Evolutionary conservation across 2,329 filamentous ascomycete genomes (phyloP), one percentile per base, ranked within the genome.

Genomic region (Dryadomyces quercus-mongolicae): DNA sequence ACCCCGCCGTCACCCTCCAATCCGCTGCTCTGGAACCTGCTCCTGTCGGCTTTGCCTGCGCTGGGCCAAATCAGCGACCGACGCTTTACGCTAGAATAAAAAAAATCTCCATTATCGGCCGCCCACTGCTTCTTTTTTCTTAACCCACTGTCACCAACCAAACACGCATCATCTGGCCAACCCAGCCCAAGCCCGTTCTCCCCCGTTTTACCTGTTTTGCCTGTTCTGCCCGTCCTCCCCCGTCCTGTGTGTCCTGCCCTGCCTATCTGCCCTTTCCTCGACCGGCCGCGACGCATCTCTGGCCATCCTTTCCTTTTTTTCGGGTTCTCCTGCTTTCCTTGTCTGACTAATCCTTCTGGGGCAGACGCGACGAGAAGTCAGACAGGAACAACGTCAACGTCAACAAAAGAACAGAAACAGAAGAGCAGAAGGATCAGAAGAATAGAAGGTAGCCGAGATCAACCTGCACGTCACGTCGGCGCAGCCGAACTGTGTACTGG

Each of bases 1-100:
- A n/a, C 16, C 15, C 25, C 47, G 31, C 15, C n/a, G 10, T 10
- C 16, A 20, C 44, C 45, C 42, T 44, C 51, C 51, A 53, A 53
- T 53, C 52, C 52, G 38, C 21, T 34, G 52, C 22, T 8, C 45
- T 53, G 52, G 52, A 53, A 22, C 46, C 44, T 22, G 45, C 45
- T 53, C 52, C 52, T 53, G 45, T 21, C 36, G 42, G 7, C 21
- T 43, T 7, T 47, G 47, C 16, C 36, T 10, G 31, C 10, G 34
- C 52, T n/a, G 34, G 38, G 38, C 40, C 42, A 44, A 44, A 44
- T 44, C 34, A 18, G 36, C 36, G 36, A 12, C 10, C 36, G 10
- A 40, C 36, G 34, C 34, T 38, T 7, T 38, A n/a, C n/a, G 25
- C 25, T 36, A 38, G n/a, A 25, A 38, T 7, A 40, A 51, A 25